These are phyloP conservation scores for Cyberlindnera samutprakarnensis DNA, from an alignment of 805 yeast genomes.

Conservation along the genomic window DNA sequence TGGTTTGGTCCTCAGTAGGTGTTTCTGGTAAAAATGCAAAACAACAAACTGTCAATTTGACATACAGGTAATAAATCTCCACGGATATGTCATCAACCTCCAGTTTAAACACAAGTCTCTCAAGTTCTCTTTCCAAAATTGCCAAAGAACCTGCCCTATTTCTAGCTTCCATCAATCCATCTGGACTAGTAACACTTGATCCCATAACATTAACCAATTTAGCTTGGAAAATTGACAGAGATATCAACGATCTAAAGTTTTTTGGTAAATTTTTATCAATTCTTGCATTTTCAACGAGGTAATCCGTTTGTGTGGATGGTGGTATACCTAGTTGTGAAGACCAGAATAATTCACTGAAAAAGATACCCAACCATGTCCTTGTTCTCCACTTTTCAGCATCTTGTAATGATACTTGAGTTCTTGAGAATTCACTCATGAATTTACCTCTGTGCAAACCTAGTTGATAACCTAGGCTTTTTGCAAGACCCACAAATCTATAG, in stretches of 20 bases:
- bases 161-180: slow-evolving; percentile 80
- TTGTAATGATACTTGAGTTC: slow-evolving; percentile 82
- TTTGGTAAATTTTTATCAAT: slow-evolving; percentile 56
- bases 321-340: slow-evolving; percentile 83
- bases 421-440: slow-evolving; percentile 81
- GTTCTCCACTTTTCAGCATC: slow-evolving; percentile 95
- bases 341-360: slow-evolving; percentile 87
- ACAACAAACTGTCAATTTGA: slow-evolving; percentile 74
- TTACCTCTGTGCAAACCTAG: slow-evolving; percentile 88
- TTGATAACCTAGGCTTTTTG: slow-evolving; percentile 77
- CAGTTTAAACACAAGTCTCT: slow-evolving; percentile 57
- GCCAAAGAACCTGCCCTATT: slow-evolving; percentile 75
- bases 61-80: slow-evolving; percentile 72
- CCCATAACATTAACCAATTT: slow-evolving; percentile 84
- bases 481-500: slow-evolving; percentile 80
- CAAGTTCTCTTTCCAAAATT: slow-evolving; percentile 73
- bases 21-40: slow-evolving; percentile 91
- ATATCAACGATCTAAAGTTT: slow-evolving; percentile 62
- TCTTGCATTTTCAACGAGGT: slow-evolving; percentile 70
- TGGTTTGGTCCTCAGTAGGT: slow-evolving; percentile 78
- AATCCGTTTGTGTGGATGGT: slow-evolving; percentile 78
- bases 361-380: slow-evolving; percentile 84
- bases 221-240: slow-evolving; percentile 75
- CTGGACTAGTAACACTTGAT: slow-evolving; percentile 73
- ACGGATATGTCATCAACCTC: slow-evolving; percentile 61